Conservation (phyloP, 169 alveolate genomes). For the Theileria equi region DNA sequence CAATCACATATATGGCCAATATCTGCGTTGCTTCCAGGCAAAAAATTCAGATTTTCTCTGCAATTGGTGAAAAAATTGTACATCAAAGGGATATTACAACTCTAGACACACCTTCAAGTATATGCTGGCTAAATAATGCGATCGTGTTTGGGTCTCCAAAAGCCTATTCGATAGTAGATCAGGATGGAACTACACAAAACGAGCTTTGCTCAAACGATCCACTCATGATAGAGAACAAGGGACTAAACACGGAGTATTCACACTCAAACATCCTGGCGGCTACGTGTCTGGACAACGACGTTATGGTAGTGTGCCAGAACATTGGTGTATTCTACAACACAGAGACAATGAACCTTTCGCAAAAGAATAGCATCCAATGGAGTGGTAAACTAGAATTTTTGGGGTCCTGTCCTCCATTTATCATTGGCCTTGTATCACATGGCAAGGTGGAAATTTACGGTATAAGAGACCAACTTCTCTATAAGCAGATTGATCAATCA, state of each 20-base stretch:
- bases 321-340: conserved; percentile 60
- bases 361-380: conserved; percentile 61
- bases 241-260: background rate
- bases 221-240: background rate
- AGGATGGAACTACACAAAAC: conserved; percentile 25
- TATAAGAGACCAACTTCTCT: conserved; percentile 50
- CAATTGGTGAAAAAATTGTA: conserved; percentile 28
- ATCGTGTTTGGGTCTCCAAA: conserved; percentile 47
- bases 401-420: conserved; percentile 60
- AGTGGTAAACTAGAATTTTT: conserved; percentile 29
- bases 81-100: conserved; percentile 30
- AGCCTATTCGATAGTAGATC: conserved; percentile 30
- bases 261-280: conserved; percentile 15
- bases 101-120: conserved; percentile 16
- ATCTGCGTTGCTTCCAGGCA: conserved; percentile 44
- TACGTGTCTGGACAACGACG: conserved; percentile 47
- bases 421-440: conserved; percentile 48
- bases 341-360: conserved; percentile 46
- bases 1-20: conserved; percentile 13
- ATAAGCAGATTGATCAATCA: conserved; percentile 46
- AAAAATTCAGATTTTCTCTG: conserved; percentile 42
- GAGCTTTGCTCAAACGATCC: conserved; percentile 51
- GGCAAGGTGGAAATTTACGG: conserved; percentile 54
- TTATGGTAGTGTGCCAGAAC: conserved; percentile 62
- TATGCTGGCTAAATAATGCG: conserved; percentile 46